Evolutionary conservation across 1,284 basidiomycete genomes (phyloP).

Genomic region (Volvariella surrecta): DNA sequence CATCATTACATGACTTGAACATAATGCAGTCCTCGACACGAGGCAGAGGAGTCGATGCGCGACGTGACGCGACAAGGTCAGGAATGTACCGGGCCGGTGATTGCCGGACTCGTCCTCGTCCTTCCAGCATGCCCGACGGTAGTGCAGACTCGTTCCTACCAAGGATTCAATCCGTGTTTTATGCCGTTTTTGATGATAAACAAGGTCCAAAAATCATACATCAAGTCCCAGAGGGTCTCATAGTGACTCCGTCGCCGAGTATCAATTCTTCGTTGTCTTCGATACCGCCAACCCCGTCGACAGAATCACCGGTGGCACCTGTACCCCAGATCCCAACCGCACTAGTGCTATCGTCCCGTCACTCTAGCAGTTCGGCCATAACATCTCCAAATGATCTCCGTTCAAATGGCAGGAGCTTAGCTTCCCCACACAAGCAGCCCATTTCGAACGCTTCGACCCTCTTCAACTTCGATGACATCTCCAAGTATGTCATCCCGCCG

Average conservation of each 20-base stretch:
- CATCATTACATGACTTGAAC: too few relatives aligned
- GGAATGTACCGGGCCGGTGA: too few relatives aligned
- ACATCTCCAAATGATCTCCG: slow-evolving; percentile 33
- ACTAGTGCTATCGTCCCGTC: slow-evolving; percentile 24
- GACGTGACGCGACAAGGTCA: too few relatives aligned
- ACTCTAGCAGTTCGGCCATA: slow-evolving; percentile 35
- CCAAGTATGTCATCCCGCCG: slow-evolving; percentile 91
- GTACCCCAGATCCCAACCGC: slow-evolving; percentile 18
- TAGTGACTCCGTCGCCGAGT: slow-evolving; percentile 33
- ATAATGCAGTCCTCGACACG: too few relatives aligned
- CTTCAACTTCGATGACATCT: slow-evolving; percentile 90
- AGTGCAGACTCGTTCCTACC: slow-evolving; percentile 61
- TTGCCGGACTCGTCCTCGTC: too few relatives aligned
- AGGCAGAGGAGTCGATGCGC: too few relatives aligned
- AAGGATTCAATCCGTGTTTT: slow-evolving; percentile 81
- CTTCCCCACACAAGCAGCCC: slow-evolving; percentile 43
- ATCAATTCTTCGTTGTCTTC: slow-evolving; percentile 32
- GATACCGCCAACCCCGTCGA: slow-evolving; percentile 34
- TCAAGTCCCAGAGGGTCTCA: slow-evolving; percentile 85
- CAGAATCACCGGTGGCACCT: slow-evolving; percentile 23
- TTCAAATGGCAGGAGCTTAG: slow-evolving; percentile 31
- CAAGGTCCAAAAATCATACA: slow-evolving; percentile 83
- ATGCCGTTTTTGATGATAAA: slow-evolving; percentile 76
- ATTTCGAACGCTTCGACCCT: slow-evolving; percentile 43
- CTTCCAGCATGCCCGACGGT: slow-evolving; percentile 48